Conservation (phyloP, 345 rosid species). For the Populus davidiana region DNA sequence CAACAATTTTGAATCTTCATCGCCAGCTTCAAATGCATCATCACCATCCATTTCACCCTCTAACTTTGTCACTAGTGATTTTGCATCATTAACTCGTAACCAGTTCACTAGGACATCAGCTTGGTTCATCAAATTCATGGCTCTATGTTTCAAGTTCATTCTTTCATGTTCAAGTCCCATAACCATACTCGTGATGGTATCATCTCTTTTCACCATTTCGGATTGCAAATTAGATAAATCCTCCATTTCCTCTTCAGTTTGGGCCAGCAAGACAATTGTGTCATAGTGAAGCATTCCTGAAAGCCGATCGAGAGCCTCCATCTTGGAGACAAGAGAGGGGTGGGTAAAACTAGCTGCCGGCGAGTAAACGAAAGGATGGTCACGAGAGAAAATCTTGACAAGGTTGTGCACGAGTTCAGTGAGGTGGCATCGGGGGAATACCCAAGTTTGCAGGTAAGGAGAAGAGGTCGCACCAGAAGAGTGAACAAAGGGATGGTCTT, state of each 20-base stretch:
- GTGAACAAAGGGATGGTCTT: slow-evolving; percentile 59
- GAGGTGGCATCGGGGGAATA: slow-evolving; percentile 45
- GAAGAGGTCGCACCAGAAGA: slow-evolving; percentile 41
- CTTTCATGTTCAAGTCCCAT: slow-evolving; percentile 41
- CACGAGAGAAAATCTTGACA: slow-evolving; percentile 41
- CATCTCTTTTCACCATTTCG: slow-evolving; percentile 32
- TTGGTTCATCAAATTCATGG: slow-evolving; percentile 14
- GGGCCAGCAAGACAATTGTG: slow-evolving; percentile 18
- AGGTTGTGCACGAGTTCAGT: slow-evolving; percentile 46
- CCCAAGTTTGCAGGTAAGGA: slow-evolving; percentile 56
- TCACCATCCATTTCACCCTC: slow-evolving; percentile 35
- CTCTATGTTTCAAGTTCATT: slow-evolving; percentile 29
- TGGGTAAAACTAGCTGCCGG: slow-evolving; percentile 22
- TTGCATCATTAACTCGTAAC: slow-evolving; percentile 35
- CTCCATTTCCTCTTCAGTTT: slow-evolving; percentile 39
- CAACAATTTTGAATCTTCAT: slow-evolving; percentile 25
- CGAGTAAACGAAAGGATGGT: slow-evolving; percentile 46
- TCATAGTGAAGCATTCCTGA: slow-evolving; percentile 58
- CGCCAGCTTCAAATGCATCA: slow-evolving; percentile 31
- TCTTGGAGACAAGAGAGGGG: slow-evolving; percentile 35
- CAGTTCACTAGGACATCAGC: slow-evolving; percentile 38
- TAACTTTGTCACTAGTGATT: neutral
- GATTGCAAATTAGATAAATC: slow-evolving; percentile 32
- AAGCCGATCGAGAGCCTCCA: slow-evolving; percentile 69
- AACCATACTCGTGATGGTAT: slow-evolving; percentile 10